Conservation (phyloP, 2,329 filamentous ascomycete species). For the Stagonosporopsis chrysanthemi region DNA sequence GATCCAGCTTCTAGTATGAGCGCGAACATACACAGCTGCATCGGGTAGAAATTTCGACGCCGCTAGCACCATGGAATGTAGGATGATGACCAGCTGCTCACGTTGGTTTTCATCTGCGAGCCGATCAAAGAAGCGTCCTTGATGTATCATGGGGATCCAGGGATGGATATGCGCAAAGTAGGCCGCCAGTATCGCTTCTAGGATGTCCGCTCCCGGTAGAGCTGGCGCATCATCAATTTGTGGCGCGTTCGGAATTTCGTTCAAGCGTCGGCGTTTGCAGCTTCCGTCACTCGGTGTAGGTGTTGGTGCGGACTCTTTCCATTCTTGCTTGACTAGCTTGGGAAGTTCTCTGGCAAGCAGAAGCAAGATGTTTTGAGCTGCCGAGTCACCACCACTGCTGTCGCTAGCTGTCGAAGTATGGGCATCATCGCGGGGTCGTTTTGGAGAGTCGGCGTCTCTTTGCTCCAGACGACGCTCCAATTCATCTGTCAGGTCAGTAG, state of each 20-base stretch:
- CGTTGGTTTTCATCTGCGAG: constrained; percentile 7
- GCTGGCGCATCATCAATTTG: not conserved
- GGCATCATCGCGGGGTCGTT: not conserved
- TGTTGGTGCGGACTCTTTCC: not conserved
- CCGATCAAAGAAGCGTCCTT: constrained; percentile 21
- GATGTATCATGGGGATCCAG: constrained; percentile 31
- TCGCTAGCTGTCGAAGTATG: not conserved
- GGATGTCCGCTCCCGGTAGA: not conserved
- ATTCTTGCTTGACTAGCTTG: constrained; percentile 15
- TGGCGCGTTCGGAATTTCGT: not conserved
- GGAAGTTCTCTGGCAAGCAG: constrained; percentile 27
- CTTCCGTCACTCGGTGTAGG: constrained; percentile 3
- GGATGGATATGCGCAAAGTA: constrained; percentile 28
- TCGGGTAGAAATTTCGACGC: constrained; percentile 22
- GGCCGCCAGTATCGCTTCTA: constrained; percentile 16
- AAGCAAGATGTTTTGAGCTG: constrained; percentile 19
- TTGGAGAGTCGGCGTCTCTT: not conserved
- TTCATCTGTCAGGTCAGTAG: constrained; percentile 14
- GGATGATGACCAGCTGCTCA: constrained; percentile 11
- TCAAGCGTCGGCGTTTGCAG: constrained; percentile 21
- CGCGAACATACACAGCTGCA: not conserved
- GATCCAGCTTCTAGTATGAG: constrained; percentile 16
- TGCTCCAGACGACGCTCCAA: constrained; percentile 20
- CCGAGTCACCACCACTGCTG: not conserved
- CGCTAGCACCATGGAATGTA: constrained; percentile 25